Percentiles rank a stretch among this genome's conserved stretches.
Conservation (phyloP, 179 eudicot species). For the Beta macrorhiza region DNA sequence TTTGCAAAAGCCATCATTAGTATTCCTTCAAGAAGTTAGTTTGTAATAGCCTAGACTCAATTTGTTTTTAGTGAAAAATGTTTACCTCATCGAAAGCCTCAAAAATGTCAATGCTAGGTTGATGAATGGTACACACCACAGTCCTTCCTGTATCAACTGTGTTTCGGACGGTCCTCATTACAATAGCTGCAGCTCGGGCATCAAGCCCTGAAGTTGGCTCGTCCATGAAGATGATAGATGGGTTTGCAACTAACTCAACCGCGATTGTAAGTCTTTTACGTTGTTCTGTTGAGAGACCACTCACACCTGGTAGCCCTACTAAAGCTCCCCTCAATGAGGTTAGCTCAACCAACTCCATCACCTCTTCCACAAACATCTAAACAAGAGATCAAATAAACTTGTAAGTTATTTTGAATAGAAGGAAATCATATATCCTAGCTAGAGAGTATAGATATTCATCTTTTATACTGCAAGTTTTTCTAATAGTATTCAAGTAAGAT, state of each 20-base stretch:
- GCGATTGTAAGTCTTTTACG: conserved; percentile 78
- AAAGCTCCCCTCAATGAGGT: conserved; percentile 54
- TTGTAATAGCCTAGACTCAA: background rate
- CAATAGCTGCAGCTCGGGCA: conserved; percentile 86
- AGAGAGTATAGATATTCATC: background rate
- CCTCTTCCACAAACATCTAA: conserved; percentile 74
- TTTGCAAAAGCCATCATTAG: conserved; percentile 8
- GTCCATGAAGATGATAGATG: conserved; percentile 84
- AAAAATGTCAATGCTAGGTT: conserved; percentile 80
- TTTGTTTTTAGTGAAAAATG: no score
- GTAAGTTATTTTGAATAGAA: background rate
- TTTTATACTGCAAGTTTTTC: background rate
- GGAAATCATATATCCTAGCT: background rate
- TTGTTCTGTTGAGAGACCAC: conserved; percentile 80
- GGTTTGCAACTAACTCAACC: conserved; percentile 83
- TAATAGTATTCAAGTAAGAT: background rate
- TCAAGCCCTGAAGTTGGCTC: conserved; percentile 91
- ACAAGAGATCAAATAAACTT: background rate
- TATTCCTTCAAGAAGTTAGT: background rate
- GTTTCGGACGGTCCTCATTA: conserved; percentile 83
- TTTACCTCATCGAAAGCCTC: conserved; percentile 83
- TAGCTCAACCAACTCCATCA: conserved; percentile 79
- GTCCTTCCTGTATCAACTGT: conserved; percentile 83
- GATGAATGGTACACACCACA: conserved; percentile 84
- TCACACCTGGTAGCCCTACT: conserved; percentile 73